Base-by-base conservation (phyloP, 768 basidiomycete genomes). In the Holtermannia corniformis region DNA sequence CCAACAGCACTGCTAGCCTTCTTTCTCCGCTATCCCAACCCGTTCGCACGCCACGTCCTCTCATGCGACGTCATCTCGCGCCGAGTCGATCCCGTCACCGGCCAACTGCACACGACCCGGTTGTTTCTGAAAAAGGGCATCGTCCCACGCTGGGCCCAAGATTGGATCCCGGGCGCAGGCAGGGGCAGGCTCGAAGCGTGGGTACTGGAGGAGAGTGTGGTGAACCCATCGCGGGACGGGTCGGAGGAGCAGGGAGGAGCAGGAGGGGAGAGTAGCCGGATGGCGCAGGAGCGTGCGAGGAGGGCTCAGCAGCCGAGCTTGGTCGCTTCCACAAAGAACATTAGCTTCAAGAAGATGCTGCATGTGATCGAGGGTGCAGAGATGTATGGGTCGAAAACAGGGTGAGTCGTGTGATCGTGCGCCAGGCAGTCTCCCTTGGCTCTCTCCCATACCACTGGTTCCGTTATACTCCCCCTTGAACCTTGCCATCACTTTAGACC, bases 61-160 rank as follows among this genome's bases (percentile, higher is more conserved):
- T 91, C 91, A 3, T 92, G 89, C 78, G 92, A 96, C 76, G 90
- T 96, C 65, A 82, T 97, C 59, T 86, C 87, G 50, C 86, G 92
- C 60, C 77, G 75, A 19, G 76, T 86, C 59, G 82, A 86, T 1
- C 77, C 83, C 12, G 73, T 78, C 5, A 71, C 68, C 2, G 90
- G 90, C 40, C 80, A 84, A 14, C 78, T 96, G 19, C 72, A 83
- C 52, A 95, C 92, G 10, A 90, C 85, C 1, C 82, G 92, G 20
- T 84, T 97, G 59, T 88, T 97, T 61, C 78, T 93, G 63, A 97
- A 97, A 75, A 80, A 82, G 22, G 92, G 90, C 4, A 80, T 85
- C n/a, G 76, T 95, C 54, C 92, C 92, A 0, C 78, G 84, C 62
- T 97, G 92, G 92, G 87, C 87, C 5, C 87, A 86, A 2, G 78